Base-by-base conservation (phyloP, 345 rosid species). In the Ceriops zippeliana region DNA sequence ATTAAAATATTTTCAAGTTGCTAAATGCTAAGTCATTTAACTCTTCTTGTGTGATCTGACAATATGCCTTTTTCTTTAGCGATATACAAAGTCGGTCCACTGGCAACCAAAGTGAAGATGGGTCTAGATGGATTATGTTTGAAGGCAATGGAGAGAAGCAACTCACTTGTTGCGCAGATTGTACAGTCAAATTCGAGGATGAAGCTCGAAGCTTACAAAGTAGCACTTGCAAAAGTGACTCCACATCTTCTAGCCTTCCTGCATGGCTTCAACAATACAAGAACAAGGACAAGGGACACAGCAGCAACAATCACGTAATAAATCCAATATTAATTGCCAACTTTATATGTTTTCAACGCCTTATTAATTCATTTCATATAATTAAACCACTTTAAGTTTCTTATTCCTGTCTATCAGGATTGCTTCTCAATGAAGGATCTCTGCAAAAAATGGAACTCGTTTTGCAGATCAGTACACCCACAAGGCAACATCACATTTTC, bases 361-460 rank as follows among this genome's bases (percentile, higher is more conserved):
- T 42, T 38, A 54, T 54, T 3, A 20, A 21, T 7, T 17, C 6
- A 54, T 13, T 22, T 34, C 26, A 26, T 24, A 61, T 30, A 62
- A n/a, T 46, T 13, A 42, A 42, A 15, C 8, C 1, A 26, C 59
- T 56, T 54, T 54, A 54, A 21, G 59, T 26, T 69, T 64, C 5
- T 56, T 70, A 30, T 37, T 46, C 37, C n/a, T 24, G 1, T 65
- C 27, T 61, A 9, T 58, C 83, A 91, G 97, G 88, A 80, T 58
- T 66, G 80, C 67, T 70, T 73, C 66, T 63, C 78, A 6, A 67
- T 83, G 51, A 83, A 79, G 78, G 83, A 87, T 57, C 89, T 88
- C 65, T 79, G 86, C 78, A 70, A 69, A 58, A 92, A 83, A 62
- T 86, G 93, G 98, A 85, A 86, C 69, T 75, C 81, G 52, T 70